Evolutionary conservation across 441 rosid genomes (phyloP).

Genomic region (Croton laevigatus): DNA sequence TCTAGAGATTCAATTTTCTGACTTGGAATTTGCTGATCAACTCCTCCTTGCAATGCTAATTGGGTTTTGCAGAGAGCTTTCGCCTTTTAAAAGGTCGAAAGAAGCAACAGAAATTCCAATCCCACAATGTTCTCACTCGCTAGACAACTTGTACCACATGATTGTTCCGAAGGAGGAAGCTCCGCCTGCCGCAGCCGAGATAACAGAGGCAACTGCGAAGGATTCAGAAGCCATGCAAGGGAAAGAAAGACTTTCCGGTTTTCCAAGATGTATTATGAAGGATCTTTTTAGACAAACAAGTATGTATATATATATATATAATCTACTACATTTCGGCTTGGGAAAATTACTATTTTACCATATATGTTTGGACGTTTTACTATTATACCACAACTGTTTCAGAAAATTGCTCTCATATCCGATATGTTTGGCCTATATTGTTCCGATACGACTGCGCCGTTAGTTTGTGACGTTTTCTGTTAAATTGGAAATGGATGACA

Average conservation of each 20-base stretch:
- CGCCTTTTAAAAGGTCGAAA: conserved; percentile 43
- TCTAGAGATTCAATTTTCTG: conserved; percentile 39
- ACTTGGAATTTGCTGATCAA: conserved; percentile 39
- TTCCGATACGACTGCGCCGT: no score
- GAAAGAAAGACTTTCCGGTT: not conserved
- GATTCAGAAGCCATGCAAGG: not conserved
- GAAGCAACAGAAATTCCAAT: conserved; percentile 20
- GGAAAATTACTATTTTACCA: no score
- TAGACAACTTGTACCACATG: conserved; percentile 51
- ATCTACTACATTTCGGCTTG: no score
- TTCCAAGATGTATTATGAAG: not conserved
- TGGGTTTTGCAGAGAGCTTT: conserved; percentile 50
- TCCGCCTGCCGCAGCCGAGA: conserved; percentile 10
- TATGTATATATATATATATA: no score
- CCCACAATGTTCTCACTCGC: conserved; percentile 40
- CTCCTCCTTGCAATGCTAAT: conserved; percentile 36
- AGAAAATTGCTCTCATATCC: no score
- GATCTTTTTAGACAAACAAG: conserved; percentile 20
- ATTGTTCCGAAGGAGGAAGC: conserved; percentile 39
- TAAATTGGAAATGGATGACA: no score
- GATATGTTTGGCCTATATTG: no score
- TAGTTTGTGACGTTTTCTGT: no score
- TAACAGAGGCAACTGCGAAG: not conserved
- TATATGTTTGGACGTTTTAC: no score
- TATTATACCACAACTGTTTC: no score